Evolutionary conservation across 129 eudicot genomes (phyloP).

Genomic region (Arctium minus): DNA sequence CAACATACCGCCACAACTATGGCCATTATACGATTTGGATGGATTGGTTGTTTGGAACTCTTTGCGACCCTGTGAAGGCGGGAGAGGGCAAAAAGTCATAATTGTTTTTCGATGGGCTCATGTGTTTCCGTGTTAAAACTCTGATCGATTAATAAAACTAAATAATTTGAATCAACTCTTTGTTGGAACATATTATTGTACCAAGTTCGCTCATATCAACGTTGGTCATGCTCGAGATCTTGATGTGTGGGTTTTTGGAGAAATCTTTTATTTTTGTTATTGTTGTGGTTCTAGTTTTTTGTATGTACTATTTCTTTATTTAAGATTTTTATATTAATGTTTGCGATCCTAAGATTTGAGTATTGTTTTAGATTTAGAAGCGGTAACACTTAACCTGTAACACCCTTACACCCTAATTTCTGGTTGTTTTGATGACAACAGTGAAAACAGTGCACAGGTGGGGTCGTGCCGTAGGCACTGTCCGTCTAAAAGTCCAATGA

Average conservation of each 20-base stretch:
- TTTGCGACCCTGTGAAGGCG: slow-evolving; percentile 40
- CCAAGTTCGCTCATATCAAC: background rate
- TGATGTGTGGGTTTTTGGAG: background rate
- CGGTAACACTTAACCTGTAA: background rate
- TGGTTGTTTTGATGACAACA: too few relatives aligned
- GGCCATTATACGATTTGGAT: slow-evolving; percentile 60
- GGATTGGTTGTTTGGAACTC: slow-evolving; percentile 89
- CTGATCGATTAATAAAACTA: background rate
- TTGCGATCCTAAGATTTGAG: background rate
- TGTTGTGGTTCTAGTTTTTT: too few relatives aligned
- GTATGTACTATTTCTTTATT: background rate
- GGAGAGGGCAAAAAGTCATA: slow-evolving; percentile 40
- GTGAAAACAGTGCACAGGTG: too few relatives aligned
- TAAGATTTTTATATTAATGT: background rate
- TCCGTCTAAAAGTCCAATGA: too few relatives aligned
- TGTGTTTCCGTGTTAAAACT: background rate
- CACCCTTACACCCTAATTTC: too few relatives aligned
- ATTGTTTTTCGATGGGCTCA: background rate
- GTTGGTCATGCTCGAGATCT: background rate
- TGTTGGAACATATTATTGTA: background rate
- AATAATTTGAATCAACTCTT: background rate
- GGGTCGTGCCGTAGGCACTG: too few relatives aligned
- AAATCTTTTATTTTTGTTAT: background rate
- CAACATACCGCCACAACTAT: slow-evolving; percentile 58
- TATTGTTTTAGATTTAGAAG: background rate